These are phyloP conservation scores for Penicillium decumbens DNA, from an alignment of 2,329 filamentous ascomycete genomes.

Conservation along the genomic window DNA sequence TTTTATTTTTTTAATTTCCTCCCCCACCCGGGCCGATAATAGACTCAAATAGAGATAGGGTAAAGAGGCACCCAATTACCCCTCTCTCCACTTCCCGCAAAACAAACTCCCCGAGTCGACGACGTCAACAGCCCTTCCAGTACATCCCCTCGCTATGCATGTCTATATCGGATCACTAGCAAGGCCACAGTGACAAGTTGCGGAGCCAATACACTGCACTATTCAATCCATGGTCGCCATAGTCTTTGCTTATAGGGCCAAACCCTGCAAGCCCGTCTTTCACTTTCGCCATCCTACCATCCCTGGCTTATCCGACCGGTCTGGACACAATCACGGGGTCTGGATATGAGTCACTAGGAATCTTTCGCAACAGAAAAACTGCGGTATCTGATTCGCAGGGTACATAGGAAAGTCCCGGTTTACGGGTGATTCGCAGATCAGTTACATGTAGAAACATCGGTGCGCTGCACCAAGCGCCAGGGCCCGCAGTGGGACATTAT, in stretches of 20 bases:
- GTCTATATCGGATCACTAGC: neutral
- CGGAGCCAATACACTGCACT: slow-evolving; percentile 1
- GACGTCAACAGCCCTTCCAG: neutral
- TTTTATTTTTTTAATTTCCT: neutral
- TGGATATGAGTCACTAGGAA: neutral
- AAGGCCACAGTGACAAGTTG: slow-evolving; percentile 6
- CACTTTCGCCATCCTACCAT: neutral
- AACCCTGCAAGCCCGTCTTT: slow-evolving; percentile 1
- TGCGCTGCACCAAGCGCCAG: slow-evolving; percentile 1
- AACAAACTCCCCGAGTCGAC: slow-evolving; percentile 1
- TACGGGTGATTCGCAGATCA: slow-evolving; percentile 15
- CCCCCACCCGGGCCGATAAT: neutral
- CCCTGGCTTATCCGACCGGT: neutral
- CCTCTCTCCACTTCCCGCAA: slow-evolving; percentile 4
- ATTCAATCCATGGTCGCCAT: neutral
- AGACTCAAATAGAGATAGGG: neutral
- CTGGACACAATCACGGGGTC: slow-evolving; percentile 1
- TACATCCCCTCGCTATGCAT: slow-evolving; percentile 8
- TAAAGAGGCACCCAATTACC: neutral
- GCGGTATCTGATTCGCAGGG: neutral
- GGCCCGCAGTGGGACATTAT: slow-evolving; percentile 15
- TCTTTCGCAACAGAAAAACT: neutral
- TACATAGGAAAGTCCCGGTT: neutral
- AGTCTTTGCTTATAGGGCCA: neutral
- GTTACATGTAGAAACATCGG: neutral